Conservation (phyloP, 306 rosid genomes). For the Psophocarpus tetragonolobus region DNA sequence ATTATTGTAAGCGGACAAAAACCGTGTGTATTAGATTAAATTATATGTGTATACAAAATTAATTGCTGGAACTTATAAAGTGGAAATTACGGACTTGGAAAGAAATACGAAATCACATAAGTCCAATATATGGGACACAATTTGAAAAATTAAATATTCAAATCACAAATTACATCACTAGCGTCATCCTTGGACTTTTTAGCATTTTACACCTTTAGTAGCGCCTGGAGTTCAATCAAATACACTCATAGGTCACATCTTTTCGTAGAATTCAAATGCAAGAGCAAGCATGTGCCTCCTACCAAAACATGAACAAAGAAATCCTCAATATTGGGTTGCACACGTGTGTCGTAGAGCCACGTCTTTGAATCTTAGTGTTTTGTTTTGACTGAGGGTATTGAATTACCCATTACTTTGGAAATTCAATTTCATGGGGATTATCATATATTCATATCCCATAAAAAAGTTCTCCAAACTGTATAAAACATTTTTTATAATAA, state of each 20-base stretch:
- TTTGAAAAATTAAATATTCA: neutral
- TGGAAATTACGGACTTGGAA: slow-evolving; percentile 28
- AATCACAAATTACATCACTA: neutral
- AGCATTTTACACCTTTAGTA: neutral
- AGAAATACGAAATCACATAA: slow-evolving; percentile 36
- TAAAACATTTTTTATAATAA: too few species aligned
- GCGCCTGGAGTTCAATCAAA: neutral
- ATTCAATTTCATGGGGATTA: neutral
- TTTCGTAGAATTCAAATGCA: neutral
- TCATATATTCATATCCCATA: too few species aligned
- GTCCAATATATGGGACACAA: neutral
- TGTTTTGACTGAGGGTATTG: neutral
- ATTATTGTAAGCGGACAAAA: neutral
- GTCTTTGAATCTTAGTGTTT: neutral
- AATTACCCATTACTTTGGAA: neutral
- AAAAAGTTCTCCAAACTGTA: too few species aligned
- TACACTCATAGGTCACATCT: neutral
- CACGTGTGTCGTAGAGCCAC: neutral
- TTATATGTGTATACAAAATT: neutral
- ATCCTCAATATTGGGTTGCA: neutral
- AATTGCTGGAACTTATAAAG: neutral
- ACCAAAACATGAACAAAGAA: neutral
- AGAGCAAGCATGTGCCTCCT: slow-evolving; percentile 17
- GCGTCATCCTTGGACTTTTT: neutral
- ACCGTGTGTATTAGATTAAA: neutral